Base-by-base conservation (phyloP, 768 basidiomycete genomes). In the Suillus cothurnatus region DNA sequence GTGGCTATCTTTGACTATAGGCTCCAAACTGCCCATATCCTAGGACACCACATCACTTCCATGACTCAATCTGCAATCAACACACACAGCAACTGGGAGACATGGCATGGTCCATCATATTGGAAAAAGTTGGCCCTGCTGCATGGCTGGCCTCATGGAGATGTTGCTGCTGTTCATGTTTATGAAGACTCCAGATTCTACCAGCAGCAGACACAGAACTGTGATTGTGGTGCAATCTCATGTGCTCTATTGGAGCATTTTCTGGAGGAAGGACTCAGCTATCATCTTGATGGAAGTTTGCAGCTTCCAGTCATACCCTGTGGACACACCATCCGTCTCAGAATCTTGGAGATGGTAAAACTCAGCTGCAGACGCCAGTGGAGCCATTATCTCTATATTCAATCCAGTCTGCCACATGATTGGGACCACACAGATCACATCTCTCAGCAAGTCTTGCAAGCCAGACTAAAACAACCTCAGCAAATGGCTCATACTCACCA, bases 201-300 rank as follows among this genome's bases (percentile, higher is more conserved):
- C 4, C 1, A 50, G 59, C 23, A 61, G 64, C 47, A 60, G 34
- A 2, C 32, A 34, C 8, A 2, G 3, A 15, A 23, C 12, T 49
- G 47, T 49, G 66, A 68, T 8, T 69, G 67, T 68, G 59, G 67
- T 3, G 62, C 68, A 3, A 65, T 65, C 6, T n/a, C 64, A 14
- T 28, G 14, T 52, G 50, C 15, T 21, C n/a, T 69, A 4, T 23
- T 65, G 15, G 41, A 67, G 57, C 57, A 47, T 4, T 50, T 49
- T 15, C 6, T 49, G 6, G 14, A 49, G 0, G 1, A 49, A 14
- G 12, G 23, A 3, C 14, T 49, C 0, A 49, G 23, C 12, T 11
- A 49, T 2, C 14, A 49, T 26, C 3, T 49, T 14, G 23, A 23
- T 49, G 47, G 12, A 2, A 49, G 12, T 23, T n/a, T 49, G 14